Evolutionary conservation across 2,329 filamentous ascomycete genomes (phyloP).

Genomic region (Geosmithia flava): DNA sequence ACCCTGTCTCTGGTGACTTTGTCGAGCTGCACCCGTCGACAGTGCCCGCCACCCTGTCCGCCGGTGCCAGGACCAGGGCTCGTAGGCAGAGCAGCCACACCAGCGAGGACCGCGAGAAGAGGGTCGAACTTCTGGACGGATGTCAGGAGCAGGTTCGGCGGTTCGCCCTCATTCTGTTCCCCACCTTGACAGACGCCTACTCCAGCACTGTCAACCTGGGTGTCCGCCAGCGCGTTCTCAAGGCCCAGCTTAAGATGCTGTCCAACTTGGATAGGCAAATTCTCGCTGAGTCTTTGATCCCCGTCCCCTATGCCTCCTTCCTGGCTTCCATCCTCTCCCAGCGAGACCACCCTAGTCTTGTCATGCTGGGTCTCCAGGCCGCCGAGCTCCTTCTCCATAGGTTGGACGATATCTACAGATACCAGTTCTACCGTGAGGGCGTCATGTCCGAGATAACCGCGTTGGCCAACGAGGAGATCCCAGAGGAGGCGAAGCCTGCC

Average conservation of each 20-base stretch:
- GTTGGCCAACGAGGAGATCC: constrained; percentile 44
- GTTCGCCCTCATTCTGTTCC: constrained; percentile 86
- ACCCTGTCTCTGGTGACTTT: constrained; percentile 28
- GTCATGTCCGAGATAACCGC: constrained; percentile 86
- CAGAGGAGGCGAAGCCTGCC: constrained; percentile 6
- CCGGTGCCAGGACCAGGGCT: neutral
- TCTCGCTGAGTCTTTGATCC: constrained; percentile 70
- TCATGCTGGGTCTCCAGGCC: constrained; percentile 78
- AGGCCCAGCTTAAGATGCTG: constrained; percentile 95
- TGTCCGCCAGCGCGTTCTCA: constrained; percentile 89
- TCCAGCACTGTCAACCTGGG: constrained; percentile 94
- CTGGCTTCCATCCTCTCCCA: constrained; percentile 91
- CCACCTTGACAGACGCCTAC: constrained; percentile 90
- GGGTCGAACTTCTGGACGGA: constrained; percentile 67
- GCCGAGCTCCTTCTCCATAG: constrained; percentile 78
- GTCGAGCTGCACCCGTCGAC: constrained; percentile 26
- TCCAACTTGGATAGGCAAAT: constrained; percentile 84
- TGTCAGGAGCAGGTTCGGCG: constrained; percentile 81
- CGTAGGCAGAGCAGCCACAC: neutral
- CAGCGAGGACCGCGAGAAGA: constrained; percentile 56
- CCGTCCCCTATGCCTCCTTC: constrained; percentile 92
- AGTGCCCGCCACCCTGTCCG: neutral
- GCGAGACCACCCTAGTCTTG: constrained; percentile 79
- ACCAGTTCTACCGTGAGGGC: constrained; percentile 94
- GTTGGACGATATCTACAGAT: constrained; percentile 78